Base-by-base conservation (phyloP, 768 basidiomycete species). In the Ramaria sp. region DNA sequence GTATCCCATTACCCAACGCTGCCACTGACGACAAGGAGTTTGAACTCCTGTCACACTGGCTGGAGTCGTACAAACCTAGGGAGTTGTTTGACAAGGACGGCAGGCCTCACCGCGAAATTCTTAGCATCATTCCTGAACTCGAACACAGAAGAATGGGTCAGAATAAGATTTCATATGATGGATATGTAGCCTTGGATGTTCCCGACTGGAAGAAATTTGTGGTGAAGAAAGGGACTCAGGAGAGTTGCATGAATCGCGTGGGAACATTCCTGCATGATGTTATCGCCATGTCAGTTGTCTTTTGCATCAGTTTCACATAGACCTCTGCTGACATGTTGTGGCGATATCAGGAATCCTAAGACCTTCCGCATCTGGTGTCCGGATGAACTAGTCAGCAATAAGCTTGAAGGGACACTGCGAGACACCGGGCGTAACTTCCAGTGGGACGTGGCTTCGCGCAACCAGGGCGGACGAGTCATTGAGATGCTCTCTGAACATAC, bases 401-500 rank as follows among this genome's bases (percentile, higher is more conserved):
- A 92, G 70, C 81, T 96, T 9, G 88, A 90, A 63, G 87, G 81
- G 3, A 83, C 87, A 6, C 78, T 93, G 42, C 78, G 86, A 6
- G 71, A 75, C 11, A 83, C 75, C 0, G 75, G 78, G 2, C 81
- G 90, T 50, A 83, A 90, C 70, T 84, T 92, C 68, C 90, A 94
- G 70, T 92, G 89, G 89, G 92, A 95, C 64, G 63, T 74, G 11
- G 75, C 78, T 1, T 75, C 73, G 20, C 80, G 85, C 61, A 82
- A 73, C 10, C 73, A 83, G 60, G 88, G 88, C 41, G 92, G 91
- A 0, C 83, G 91, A 9, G 81, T 94, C 46, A 75, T 92, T 59
- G 92, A 95, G 69, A 92, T 93, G 56, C 80, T 94, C 17, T 89
- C 86, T 7, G 89, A 91, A 65, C 90, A 92, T 64, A 90, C 88